Conservation (phyloP, 345 rosid species). For the Ceriops decandra region DNA sequence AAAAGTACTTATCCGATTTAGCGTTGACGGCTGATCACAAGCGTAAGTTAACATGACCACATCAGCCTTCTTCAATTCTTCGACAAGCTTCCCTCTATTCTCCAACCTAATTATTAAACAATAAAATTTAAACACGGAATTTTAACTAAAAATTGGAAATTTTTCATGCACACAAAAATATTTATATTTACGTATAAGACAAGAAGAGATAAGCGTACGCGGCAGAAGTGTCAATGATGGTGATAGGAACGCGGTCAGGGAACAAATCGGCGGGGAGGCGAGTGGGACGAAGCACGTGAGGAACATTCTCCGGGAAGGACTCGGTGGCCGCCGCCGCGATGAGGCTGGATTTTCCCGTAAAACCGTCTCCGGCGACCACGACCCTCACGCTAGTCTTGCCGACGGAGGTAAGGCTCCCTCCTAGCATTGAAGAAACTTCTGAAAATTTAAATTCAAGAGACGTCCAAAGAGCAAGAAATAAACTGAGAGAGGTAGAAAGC, state of each 20-base stretch:
- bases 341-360: conserved; percentile 74
- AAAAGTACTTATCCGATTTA: conserved; percentile 53
- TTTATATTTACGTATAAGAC: too few species aligned
- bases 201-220: conserved; percentile 28
- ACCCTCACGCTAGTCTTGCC: conserved; percentile 54
- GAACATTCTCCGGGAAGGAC: conserved; percentile 58
- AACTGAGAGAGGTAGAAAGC: neutral
- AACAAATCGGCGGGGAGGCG: conserved; percentile 68
- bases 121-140: neutral
- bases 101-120: conserved; percentile 40
- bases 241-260: conserved; percentile 71
- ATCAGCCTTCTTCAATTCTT: conserved; percentile 76
- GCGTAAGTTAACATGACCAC: conserved; percentile 68
- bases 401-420: conserved; percentile 41
- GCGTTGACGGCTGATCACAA: conserved; percentile 64
- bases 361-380: conserved; percentile 70
- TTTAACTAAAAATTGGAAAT: neutral
- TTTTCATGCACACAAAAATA: too few species aligned
- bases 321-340: conserved; percentile 66
- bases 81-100: conserved; percentile 63
- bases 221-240: conserved; percentile 78
- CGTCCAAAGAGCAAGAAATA: neutral
- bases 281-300: conserved; percentile 57
- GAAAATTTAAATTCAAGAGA: neutral
- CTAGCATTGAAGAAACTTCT: conserved; percentile 31